Conservation (phyloP, 2,329 filamentous ascomycete genomes). For the Botrytis deweyae region DNA sequence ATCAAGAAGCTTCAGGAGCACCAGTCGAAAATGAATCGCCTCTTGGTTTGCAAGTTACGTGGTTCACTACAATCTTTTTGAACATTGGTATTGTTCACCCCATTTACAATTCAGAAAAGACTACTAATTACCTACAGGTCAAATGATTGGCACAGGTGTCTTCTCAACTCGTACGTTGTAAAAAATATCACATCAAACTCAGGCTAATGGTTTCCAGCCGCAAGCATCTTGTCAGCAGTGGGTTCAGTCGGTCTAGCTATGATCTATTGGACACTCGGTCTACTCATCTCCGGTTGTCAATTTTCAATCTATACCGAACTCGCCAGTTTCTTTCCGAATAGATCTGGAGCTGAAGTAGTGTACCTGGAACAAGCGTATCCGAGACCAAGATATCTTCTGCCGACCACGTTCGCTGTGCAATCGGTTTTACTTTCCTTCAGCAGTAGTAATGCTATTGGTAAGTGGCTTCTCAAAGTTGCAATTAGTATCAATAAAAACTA, state of each 20-base stretch:
- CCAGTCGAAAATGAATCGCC: slow-evolving; percentile 60
- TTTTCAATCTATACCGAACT: slow-evolving; percentile 63
- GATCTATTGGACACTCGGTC: slow-evolving; percentile 65
- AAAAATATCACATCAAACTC: neutral
- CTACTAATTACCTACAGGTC: neutral
- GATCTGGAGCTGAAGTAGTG: slow-evolving; percentile 64
- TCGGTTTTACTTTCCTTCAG: slow-evolving; percentile 64
- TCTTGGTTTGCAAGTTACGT: slow-evolving; percentile 58
- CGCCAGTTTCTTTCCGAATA: slow-evolving; percentile 63
- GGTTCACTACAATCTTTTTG: slow-evolving; percentile 56
- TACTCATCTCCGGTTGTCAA: slow-evolving; percentile 55
- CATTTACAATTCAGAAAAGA: rapidly evolving
- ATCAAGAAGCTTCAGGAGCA: slow-evolving; percentile 59
- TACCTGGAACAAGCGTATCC: slow-evolving; percentile 69
- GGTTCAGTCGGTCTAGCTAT: slow-evolving; percentile 62
- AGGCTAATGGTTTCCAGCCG: slow-evolving; percentile 45
- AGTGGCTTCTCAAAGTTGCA: neutral
- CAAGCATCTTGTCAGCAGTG: slow-evolving; percentile 56
- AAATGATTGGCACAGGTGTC: slow-evolving; percentile 44
- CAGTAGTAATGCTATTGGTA: slow-evolving; percentile 60
- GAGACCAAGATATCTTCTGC: slow-evolving; percentile 62
- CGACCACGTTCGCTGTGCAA: slow-evolving; percentile 63
- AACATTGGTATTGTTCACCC: slow-evolving; percentile 48
- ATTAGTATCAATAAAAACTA: neutral
- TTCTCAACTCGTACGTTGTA: slow-evolving; percentile 57